These are phyloP conservation scores for Pistacia integerrima DNA, from an alignment of 345 rosid genomes.

Conservation along the genomic window DNA sequence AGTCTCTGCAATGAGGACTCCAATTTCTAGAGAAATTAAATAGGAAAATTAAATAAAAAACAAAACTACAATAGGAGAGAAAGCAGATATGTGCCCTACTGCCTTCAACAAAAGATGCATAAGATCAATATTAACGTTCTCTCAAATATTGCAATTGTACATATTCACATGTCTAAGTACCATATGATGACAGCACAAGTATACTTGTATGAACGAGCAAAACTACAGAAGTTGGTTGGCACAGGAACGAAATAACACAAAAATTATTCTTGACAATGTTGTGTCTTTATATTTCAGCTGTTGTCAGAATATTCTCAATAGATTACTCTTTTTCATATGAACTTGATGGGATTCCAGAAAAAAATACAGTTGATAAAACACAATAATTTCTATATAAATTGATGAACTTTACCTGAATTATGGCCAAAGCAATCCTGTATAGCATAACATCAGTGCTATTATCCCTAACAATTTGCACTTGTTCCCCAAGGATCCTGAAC, in stretches of 20 bases:
- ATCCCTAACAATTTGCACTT: constrained; percentile 97
- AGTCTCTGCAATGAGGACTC: neutral
- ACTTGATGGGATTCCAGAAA: neutral
- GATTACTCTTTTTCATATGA: neutral
- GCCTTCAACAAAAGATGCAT: constrained; percentile 1
- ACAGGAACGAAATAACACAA: neutral
- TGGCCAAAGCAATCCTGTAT: constrained; percentile 90
- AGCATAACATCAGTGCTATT: constrained; percentile 97
- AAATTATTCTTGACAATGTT: neutral
- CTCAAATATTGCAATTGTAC: constrained; percentile 5
- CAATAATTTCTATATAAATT: constrained; percentile 13
- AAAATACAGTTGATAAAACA: neutral
- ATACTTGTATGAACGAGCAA: neutral
- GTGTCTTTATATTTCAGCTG: neutral
- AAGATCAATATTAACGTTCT: neutral
- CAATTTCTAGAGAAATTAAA: neutral
- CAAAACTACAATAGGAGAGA: constrained; percentile 4
- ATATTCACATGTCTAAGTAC: neutral
- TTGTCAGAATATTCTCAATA: no score
- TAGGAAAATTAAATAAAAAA: neutral
- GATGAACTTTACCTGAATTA: constrained; percentile 76
- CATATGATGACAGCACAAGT: neutral
- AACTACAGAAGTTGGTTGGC: neutral
- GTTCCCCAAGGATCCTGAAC: constrained; percentile 98
- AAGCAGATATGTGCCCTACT: neutral